These are phyloP conservation scores for Bidens hawaiensis DNA, from an alignment of 140 eudicot species.

Conservation along the genomic window DNA sequence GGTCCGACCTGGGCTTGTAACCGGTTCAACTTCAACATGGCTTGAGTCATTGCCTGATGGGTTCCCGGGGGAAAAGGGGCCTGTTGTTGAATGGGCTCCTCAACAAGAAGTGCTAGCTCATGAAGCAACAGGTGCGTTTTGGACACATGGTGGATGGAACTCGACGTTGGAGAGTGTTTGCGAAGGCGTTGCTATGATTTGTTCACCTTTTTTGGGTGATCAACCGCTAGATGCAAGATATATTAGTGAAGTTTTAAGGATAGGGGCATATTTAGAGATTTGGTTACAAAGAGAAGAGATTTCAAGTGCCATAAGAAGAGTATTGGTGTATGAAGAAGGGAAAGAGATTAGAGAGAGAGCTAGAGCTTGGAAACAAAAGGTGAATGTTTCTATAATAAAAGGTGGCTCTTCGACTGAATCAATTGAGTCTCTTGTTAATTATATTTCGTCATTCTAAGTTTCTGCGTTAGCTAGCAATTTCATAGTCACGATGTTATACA, in stretches of 20 bases:
- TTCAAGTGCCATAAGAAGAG: conserved; percentile 30
- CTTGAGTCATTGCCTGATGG: conserved; percentile 42
- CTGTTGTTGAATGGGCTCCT: conserved; percentile 62
- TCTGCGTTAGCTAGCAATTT: not conserved
- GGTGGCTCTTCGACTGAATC: conserved; percentile 45
- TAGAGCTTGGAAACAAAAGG: conserved; percentile 31
- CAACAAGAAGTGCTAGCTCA: conserved; percentile 62
- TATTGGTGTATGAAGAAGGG: conserved; percentile 48
- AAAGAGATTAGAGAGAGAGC: conserved; percentile 34
- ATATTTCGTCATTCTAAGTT: conserved; percentile 28
- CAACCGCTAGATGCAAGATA: conserved; percentile 44
- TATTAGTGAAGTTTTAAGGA: conserved; percentile 34
- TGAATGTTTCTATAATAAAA: conserved; percentile 20
- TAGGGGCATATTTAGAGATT: conserved; percentile 42
- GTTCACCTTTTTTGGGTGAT: conserved; percentile 47
- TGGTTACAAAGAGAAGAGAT: conserved; percentile 44
- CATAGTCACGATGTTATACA: not conserved
- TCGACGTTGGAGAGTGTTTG: conserved; percentile 57
- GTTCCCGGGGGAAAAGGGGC: conserved; percentile 36
- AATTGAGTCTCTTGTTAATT: conserved; percentile 25
- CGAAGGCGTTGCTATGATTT: conserved; percentile 74
- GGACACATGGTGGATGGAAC: conserved; percentile 74
- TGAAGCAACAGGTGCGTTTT: conserved; percentile 48
- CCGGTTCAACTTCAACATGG: conserved; percentile 35
- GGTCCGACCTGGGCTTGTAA: conserved; percentile 50